These are phyloP conservation scores for Prunus armeniaca DNA, from an alignment of 306 rosid species.

Conservation along the genomic window DNA sequence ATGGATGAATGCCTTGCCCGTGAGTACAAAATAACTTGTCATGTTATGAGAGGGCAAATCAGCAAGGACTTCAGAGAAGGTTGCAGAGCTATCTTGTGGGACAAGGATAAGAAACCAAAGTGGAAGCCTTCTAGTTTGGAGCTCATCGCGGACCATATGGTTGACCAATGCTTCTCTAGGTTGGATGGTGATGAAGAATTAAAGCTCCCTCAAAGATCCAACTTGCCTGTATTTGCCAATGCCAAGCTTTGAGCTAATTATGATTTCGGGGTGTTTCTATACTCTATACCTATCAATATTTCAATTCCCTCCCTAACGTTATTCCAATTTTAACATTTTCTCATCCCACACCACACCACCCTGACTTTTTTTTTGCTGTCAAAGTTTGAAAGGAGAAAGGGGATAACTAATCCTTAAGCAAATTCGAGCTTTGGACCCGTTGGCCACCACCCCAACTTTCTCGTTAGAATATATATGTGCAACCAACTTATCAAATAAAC, in stretches of 20 bases:
- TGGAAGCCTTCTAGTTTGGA: slow-evolving; percentile 29
- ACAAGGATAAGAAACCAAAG: slow-evolving; percentile 77
- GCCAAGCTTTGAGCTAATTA: slow-evolving; percentile 59
- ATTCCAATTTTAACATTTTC: no score
- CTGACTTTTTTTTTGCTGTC: no score
- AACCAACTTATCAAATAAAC: no score
- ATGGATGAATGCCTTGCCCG: slow-evolving; percentile 58
- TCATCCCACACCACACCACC: no score
- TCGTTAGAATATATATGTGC: no score
- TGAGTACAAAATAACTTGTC: slow-evolving; percentile 68
- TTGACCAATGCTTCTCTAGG: slow-evolving; percentile 19
- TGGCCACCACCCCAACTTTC: no score
- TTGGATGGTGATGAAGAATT: slow-evolving; percentile 13
- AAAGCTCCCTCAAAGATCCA: slow-evolving; percentile 56
- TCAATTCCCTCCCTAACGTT: no score
- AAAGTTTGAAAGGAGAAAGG: no score
- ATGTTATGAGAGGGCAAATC: slow-evolving; percentile 49
- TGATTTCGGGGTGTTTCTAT: no score
- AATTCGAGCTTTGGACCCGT: no score
- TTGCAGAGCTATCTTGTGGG: slow-evolving; percentile 71
- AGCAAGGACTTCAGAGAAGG: slow-evolving; percentile 86
- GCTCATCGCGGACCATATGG: slow-evolving; percentile 17
- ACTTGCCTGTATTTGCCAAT: slow-evolving; percentile 47
- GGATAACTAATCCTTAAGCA: no score
- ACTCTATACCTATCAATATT: no score